phyloP scores from a whole-genome alignment of 2,329 filamentous ascomycete genomes.

The Phoma herbarum region DNA sequence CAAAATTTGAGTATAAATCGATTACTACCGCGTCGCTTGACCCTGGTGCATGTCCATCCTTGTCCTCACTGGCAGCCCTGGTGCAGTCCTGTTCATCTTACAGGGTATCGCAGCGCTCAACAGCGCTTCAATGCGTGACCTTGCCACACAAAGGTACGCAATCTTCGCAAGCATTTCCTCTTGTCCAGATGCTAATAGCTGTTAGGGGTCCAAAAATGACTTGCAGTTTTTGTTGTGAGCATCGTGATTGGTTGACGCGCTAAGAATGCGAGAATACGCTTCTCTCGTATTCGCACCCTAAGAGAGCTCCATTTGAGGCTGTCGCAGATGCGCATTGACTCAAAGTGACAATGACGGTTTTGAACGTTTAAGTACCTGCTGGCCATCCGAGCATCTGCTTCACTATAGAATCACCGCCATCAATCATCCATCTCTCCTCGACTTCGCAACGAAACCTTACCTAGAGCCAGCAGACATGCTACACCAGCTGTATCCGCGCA shows the following conservation, averaged over 20 bases:
- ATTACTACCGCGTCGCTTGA: not conserved
- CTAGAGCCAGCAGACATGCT: not conserved
- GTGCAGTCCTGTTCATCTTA: not conserved
- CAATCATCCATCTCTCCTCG: not conserved
- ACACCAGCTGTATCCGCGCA: not conserved
- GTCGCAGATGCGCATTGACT: not conserved
- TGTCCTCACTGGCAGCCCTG: not conserved
- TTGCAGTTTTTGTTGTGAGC: not conserved
- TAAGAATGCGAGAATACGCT: slow-evolving; percentile 6
- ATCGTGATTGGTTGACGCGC: not conserved
- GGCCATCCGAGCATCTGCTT: not conserved
- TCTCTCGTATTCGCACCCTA: slow-evolving; percentile 3
- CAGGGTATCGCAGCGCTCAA: not conserved
- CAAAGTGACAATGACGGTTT: not conserved
- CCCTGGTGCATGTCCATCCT: not conserved
- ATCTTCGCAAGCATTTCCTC: not conserved
- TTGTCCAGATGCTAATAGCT: not conserved
- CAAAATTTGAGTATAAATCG: no score
- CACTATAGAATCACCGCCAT: not conserved
- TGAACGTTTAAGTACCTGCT: not conserved
- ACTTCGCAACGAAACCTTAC: not conserved
- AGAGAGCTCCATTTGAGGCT: not conserved
- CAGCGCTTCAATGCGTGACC: not conserved
- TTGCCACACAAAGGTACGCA: slow-evolving; percentile 4
- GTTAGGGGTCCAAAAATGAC: not conserved